These are phyloP conservation scores for Plenodomus lindquistii DNA, from an alignment of 2,329 filamentous ascomycete genomes.

Conservation along the genomic window DNA sequence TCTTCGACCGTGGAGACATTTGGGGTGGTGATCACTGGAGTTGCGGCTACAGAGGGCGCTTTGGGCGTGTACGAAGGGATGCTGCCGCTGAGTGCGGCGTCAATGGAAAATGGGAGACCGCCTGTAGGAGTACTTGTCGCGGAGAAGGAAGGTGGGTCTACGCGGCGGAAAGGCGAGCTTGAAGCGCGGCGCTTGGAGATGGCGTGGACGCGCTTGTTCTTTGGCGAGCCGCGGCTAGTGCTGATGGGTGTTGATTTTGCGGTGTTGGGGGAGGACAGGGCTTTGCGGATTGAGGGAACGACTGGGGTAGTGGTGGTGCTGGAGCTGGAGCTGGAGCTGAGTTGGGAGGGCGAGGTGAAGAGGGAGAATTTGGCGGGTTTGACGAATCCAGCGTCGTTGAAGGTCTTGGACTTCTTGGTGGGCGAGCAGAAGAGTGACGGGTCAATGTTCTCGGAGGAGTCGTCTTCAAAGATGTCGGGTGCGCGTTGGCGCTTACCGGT, in stretches of 20 bases:
- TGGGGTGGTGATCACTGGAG: constrained; percentile 39
- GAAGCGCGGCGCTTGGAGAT: constrained; percentile 69
- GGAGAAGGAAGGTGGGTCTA: constrained; percentile 70
- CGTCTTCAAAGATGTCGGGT: constrained; percentile 49
- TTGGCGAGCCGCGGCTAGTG: constrained; percentile 73
- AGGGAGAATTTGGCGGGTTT: constrained; percentile 50
- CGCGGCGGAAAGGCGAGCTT: constrained; percentile 64
- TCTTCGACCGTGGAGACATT: constrained; percentile 51
- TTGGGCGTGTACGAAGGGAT: constrained; percentile 64
- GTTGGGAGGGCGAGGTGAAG: constrained; percentile 31
- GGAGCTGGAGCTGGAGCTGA: constrained; percentile 22
- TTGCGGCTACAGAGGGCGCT: constrained; percentile 33
- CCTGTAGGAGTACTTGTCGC: constrained; percentile 39
- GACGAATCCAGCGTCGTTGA: constrained; percentile 34
- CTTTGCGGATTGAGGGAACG: constrained; percentile 41
- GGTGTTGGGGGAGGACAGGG: constrained; percentile 48
- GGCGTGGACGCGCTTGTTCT: constrained; percentile 69
- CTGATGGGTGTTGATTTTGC: constrained; percentile 49
- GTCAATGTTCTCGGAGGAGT: constrained; percentile 64
- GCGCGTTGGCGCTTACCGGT: constrained; percentile 52
- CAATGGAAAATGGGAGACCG: constrained; percentile 75
- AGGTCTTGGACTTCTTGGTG: constrained; percentile 57
- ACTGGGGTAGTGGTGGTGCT: constrained; percentile 32
- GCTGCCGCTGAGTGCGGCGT: constrained; percentile 79
- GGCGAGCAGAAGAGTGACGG: constrained; percentile 56